Evolutionary conservation across 306 rosid genomes (phyloP).

Genomic region (Senna siamea): DNA sequence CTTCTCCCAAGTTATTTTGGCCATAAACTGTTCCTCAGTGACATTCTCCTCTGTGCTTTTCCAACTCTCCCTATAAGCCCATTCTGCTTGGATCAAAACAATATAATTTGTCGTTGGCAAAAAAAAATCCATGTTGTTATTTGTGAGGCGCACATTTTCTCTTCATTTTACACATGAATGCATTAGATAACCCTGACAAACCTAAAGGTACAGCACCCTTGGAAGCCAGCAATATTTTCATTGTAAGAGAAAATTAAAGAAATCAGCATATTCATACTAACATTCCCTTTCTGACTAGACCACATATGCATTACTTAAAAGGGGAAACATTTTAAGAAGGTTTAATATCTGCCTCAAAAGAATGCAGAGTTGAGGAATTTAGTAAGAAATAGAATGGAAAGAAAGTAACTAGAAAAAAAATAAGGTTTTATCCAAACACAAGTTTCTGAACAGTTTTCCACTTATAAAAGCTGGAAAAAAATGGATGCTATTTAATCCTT

Average conservation of each 20-base stretch:
- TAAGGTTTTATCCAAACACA: neutral
- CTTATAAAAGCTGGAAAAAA: neutral
- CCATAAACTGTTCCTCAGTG: neutral
- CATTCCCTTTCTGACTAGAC: neutral
- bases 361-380: neutral
- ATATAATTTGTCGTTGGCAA: neutral
- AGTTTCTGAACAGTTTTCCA: too few species aligned
- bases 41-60: neutral
- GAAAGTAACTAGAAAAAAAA: neutral
- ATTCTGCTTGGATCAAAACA: neutral
- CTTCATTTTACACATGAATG: too few species aligned
- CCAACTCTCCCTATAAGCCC: neutral
- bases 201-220: neutral
- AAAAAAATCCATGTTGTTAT: too few species aligned
- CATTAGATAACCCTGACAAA: too few species aligned
- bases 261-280: too few species aligned
- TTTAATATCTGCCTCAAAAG: too few species aligned
- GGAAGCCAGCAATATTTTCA: conserved; percentile 6
- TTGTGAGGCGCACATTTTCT: too few species aligned
- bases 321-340: neutral
- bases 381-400: neutral
- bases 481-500: too few species aligned
- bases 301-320: neutral
- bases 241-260: neutral
- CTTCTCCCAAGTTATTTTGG: neutral